Evolutionary conservation across 2,329 filamentous ascomycete species (phyloP), one percentile per base, ranked within the genome.

Genomic region (Ophiocordyceps polyrhachis-furcata): DNA sequence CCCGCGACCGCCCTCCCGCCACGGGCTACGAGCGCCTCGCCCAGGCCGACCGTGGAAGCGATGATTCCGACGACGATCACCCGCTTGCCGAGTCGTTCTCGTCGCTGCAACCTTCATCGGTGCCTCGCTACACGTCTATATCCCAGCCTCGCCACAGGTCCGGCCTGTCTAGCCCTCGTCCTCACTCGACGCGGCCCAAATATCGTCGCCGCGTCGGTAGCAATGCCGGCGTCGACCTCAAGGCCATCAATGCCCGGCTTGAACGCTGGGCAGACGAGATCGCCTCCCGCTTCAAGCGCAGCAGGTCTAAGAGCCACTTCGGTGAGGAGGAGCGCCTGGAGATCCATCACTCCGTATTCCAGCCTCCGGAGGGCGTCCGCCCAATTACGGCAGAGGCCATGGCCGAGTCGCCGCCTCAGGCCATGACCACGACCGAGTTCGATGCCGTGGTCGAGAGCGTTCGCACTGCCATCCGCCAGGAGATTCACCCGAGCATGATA

Each of bases 251-350:
- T 62, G 88, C 89, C 47, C 75, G 91, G 21, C 68, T 98, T 23
- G 91, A 98, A 64, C 74, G 84, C 58, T 98, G 91, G 91, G 91
- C 91, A 15, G 91, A 96, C 54, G 91, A 98, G 65, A 96, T 98
- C 56, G 88, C 91, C 28, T 83, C 86, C 53, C 91, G 93, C 55
- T 96, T 98, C 73, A 96, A 94, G 68, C 84, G 88, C 51, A 71
- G 74, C 53, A 80, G 79, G 55, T 77, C 81, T 45, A 85, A 79
- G 58, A 83, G 81, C 43, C 81, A 77, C 55, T 65, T 60, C 11
- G 69, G 79, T 41, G 84, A 93, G 52, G 85, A 93, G 53, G 85
- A 93, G 60, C 80, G 80, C 45, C 69, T 95, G 31, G 91, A 98
- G 66, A 98, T 98, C 48, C 88, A 96, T 55, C 86, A 96, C 62